Percentiles rank a stretch among this genome's conserved stretches.
These are phyloP conservation scores for Pontederia crassipes DNA, from an alignment of 176 grass and related monocot species.

Conservation along the genomic window DNA sequence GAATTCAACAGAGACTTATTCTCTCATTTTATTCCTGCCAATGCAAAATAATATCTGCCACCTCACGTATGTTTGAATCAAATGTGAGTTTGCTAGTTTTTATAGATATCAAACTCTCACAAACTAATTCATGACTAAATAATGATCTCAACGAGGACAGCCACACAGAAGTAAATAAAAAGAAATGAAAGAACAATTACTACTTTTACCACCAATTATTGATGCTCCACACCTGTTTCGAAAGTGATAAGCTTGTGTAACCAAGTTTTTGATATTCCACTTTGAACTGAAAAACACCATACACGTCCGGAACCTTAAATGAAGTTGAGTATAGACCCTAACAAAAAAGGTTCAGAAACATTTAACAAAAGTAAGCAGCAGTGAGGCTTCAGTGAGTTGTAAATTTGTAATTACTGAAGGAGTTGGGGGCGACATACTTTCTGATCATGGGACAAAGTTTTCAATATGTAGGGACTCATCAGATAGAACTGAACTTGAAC, in stretches of 20 bases:
- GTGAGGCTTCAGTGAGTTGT: too few species aligned
- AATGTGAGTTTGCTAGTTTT: too few species aligned
- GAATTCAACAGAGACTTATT: too few species aligned
- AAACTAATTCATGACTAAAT: too few species aligned
- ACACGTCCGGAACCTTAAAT: slow-evolving; percentile 98
- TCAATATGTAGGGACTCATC: slow-evolving; percentile 98
- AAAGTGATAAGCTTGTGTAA: slow-evolving; percentile 80
- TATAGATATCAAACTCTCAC: too few species aligned
- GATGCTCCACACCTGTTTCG: slow-evolving; percentile 63
- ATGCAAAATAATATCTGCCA: too few species aligned
- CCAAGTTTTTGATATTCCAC: slow-evolving; percentile 87
- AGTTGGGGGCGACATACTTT: slow-evolving; percentile 26
- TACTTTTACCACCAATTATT: too few species aligned
- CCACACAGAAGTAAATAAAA: neutral
- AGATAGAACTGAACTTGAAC: slow-evolving; percentile 99
- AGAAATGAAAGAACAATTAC: neutral
- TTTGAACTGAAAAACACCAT: slow-evolving; percentile 99
- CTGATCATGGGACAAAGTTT: slow-evolving; percentile 62
- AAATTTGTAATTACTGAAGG: neutral
- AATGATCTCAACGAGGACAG: neutral
- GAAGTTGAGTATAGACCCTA: slow-evolving; percentile 78
- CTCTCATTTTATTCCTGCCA: too few species aligned
- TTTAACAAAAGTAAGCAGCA: neutral
- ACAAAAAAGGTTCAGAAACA: neutral
- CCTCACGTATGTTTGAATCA: too few species aligned